Base-by-base conservation (phyloP, 1,284 basidiomycete species). In the Thecaphora thlaspeos region DNA sequence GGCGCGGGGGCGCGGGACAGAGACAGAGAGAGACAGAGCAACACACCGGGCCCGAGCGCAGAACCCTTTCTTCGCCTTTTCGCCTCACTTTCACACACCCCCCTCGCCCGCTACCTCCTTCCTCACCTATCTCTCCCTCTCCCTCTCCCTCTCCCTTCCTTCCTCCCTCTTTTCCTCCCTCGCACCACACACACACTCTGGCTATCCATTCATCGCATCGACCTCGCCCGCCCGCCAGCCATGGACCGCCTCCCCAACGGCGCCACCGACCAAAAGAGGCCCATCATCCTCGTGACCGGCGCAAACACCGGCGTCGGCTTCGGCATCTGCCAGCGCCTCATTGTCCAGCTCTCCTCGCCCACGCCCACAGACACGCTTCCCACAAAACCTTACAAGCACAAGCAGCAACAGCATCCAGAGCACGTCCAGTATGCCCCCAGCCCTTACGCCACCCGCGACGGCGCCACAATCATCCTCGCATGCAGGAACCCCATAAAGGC, bases 401-500 rank as follows among this genome's bases (percentile, higher is more conserved):
- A 24, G 19, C n/a, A n/a, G n/a, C n/a, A n/a, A n/a, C n/a, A n/a
- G n/a, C 37, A 44, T 17, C 37, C 51, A 3, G 51, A 51, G n/a
- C 47, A 51, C 2, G 30, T 45, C 1, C 24, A 30, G 21, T 28
- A 47, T 9, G 32, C 57, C 1, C 57, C 71, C 15, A 70, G 73
- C 18, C 70, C 75, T 3, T 79, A 73, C 44, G 54, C 69, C n/a
- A 75, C 77, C 3, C 57, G 68, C 11, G 53, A 78, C 41, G 77
- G 77, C 26, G 68, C 68, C 55, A 76, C 73, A 19, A 46, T 78
- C 38, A 42, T 78, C 38, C 66, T 78, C 7, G 77, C 76, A 14
- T 76, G 75, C 46, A 68, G 77, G 3, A 78, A 78, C 40, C 64
- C 71, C 23, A 69, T 76, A 55, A 76, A 77, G 43, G 77, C 77